Evolutionary conservation across 768 basidiomycete species (phyloP).

Genomic region (Amanita brunnescens): DNA sequence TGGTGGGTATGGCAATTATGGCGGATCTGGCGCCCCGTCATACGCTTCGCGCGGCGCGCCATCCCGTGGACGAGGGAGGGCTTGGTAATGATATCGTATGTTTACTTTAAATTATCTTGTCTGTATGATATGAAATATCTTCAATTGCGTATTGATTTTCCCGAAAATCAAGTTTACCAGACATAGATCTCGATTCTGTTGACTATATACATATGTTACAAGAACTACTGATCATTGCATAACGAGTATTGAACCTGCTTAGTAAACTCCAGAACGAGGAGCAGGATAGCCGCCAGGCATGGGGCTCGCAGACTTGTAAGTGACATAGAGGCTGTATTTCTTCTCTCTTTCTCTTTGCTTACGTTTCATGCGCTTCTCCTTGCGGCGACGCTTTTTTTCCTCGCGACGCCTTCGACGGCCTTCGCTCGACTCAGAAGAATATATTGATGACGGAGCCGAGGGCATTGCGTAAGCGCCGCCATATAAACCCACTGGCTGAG

Average conservation of each 20-base stretch:
- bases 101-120: background rate
- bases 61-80: conserved; percentile 42
- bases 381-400: conserved; percentile 47
- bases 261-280: conserved; percentile 10
- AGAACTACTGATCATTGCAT: background rate
- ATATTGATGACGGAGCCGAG: background rate
- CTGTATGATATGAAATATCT: no score
- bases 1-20: conserved; percentile 22
- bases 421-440: conserved; percentile 20
- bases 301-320: conserved; percentile 29
- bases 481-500: background rate
- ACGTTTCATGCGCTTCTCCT: conserved; percentile 54
- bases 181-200: background rate
- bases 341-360: conserved; percentile 53
- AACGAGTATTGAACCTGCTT: background rate
- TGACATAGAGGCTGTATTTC: conserved; percentile 56
- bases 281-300: conserved; percentile 16
- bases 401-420: conserved; percentile 45
- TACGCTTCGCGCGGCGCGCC: conserved; percentile 3
- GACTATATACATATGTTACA: background rate
- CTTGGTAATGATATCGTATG: conserved; percentile 23
- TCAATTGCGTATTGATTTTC: no score
- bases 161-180: no score
- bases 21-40: conserved; percentile 15
- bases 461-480: conserved; percentile 4